Evolutionary conservation across 1,284 basidiomycete genomes (phyloP).

Genomic region (Sporisorium scitamineum): DNA sequence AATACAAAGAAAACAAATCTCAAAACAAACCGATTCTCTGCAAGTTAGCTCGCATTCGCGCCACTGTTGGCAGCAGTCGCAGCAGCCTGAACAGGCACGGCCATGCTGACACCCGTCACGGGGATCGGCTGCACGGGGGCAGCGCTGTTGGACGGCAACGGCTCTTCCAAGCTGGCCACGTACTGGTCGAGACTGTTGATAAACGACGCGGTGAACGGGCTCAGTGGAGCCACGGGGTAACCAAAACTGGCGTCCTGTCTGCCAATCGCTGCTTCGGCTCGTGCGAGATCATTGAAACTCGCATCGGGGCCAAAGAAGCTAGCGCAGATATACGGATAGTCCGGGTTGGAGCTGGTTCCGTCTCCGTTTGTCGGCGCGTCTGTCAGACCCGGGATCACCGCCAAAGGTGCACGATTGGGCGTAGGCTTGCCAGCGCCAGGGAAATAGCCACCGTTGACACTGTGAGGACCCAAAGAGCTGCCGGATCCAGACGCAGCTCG

Average conservation of each 20-base stretch:
- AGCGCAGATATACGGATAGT: constrained; percentile 41
- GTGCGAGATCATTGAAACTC: constrained; percentile 40
- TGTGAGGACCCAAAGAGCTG: constrained; percentile 3
- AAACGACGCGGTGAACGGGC: constrained; percentile 44
- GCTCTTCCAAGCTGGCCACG: constrained; percentile 46
- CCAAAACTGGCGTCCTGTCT: constrained; percentile 42
- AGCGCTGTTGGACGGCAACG: constrained; percentile 27
- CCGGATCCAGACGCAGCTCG: constrained; percentile 17
- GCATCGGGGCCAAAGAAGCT: constrained; percentile 49
- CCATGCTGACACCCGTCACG: constrained; percentile 13
- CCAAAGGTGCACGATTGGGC: constrained; percentile 6
- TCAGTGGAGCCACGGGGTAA: constrained; percentile 40
- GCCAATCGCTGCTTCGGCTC: constrained; percentile 43
- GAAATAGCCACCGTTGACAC: constrained; percentile 12
- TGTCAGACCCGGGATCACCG: constrained; percentile 9
- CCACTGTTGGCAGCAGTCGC: not conserved
- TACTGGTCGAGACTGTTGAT: constrained; percentile 51
- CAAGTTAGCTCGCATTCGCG: not conserved
- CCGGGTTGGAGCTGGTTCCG: constrained; percentile 19
- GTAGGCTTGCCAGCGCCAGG: constrained; percentile 3
- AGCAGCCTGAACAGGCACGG: constrained; percentile 26
- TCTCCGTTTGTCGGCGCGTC: constrained; percentile 13
- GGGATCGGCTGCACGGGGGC: constrained; percentile 16
- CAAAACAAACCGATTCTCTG: not conserved
- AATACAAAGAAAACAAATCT: not conserved